Evolutionary conservation across 192 early-diverging fungal genomes (phyloP).

Genomic region (Coemansia biformis): DNA sequence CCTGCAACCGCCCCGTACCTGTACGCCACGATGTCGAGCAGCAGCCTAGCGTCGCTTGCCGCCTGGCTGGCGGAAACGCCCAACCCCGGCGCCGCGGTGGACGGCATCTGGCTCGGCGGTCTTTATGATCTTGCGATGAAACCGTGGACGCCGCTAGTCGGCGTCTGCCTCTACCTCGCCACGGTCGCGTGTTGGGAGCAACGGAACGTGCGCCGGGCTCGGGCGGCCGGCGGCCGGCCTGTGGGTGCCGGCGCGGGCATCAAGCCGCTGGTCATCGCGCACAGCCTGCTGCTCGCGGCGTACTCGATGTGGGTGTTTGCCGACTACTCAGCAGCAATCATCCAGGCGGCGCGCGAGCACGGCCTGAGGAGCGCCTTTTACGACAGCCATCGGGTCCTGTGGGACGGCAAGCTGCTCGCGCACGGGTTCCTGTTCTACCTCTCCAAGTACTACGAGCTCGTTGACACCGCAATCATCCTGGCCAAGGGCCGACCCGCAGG

Average conservation of each 20-base stretch:
- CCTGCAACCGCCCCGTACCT: too few relatives aligned
- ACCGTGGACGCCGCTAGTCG: constrained; percentile 57
- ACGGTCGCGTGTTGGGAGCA: constrained; percentile 22
- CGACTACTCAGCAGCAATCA: constrained; percentile 55
- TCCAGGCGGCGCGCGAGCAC: constrained; percentile 52
- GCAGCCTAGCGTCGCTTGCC: background rate
- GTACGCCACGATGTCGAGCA: background rate
- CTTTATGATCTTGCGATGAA: constrained; percentile 63
- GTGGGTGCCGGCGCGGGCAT: constrained; percentile 34
- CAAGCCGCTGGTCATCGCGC: constrained; percentile 70
- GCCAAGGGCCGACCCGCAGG: constrained; percentile 66
- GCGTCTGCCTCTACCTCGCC: constrained; percentile 23
- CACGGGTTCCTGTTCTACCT: constrained; percentile 85
- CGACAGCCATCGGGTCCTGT: constrained; percentile 58
- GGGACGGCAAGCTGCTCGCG: constrained; percentile 63
- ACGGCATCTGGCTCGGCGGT: constrained; percentile 57
- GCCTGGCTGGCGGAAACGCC: constrained; percentile 4
- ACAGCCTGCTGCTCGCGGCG: constrained; percentile 64
- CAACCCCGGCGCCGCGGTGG: constrained; percentile 9
- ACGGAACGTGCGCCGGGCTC: constrained; percentile 10
- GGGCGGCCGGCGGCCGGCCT: background rate
- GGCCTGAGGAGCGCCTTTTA: constrained; percentile 61
- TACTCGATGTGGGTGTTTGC: constrained; percentile 74
- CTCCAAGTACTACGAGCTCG: constrained; percentile 82
- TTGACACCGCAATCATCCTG: constrained; percentile 83